phyloP scores from a whole-genome alignment of 2,329 filamentous ascomycete species.

The Leptographium galeiforme region DNA sequence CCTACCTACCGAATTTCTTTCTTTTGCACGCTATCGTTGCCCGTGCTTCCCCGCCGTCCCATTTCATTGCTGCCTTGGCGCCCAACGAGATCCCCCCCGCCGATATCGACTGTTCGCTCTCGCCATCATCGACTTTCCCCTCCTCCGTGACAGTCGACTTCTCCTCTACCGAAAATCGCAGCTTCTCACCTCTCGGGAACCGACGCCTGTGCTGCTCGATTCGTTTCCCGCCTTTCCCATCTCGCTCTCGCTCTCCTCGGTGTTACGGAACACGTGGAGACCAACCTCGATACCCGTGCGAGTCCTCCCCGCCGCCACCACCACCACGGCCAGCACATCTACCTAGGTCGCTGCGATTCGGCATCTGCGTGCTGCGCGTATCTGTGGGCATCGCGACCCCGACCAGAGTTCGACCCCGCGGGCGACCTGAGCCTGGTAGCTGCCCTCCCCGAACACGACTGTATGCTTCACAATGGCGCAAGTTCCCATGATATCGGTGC shows the following conservation, averaged over 20 bases:
- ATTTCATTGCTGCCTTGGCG: not conserved
- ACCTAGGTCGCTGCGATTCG: not conserved
- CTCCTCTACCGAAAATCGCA: not conserved
- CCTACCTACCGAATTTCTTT: not conserved
- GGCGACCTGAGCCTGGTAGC: not conserved
- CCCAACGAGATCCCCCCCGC: not conserved
- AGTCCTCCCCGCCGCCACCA: no score
- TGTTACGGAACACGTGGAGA: no score
- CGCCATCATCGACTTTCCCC: not conserved
- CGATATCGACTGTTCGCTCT: not conserved
- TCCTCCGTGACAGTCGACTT: not conserved
- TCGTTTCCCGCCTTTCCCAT: no score
- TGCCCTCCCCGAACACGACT: not conserved
- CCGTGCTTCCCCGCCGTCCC: not conserved
- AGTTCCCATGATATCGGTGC: constrained; percentile 89
- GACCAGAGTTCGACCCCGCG: not conserved
- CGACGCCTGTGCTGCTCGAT: not conserved
- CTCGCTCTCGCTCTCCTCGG: no score
- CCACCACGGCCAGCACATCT: no score
- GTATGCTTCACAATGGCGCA: constrained; percentile 49
- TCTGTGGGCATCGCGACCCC: not conserved
- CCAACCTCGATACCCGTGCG: no score
- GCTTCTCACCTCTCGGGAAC: no score
- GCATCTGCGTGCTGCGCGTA: not conserved
- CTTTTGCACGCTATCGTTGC: not conserved